Evolutionary conservation across 352 stramenopile genomes (phyloP).

Genomic region (Blastocystis sp.): DNA sequence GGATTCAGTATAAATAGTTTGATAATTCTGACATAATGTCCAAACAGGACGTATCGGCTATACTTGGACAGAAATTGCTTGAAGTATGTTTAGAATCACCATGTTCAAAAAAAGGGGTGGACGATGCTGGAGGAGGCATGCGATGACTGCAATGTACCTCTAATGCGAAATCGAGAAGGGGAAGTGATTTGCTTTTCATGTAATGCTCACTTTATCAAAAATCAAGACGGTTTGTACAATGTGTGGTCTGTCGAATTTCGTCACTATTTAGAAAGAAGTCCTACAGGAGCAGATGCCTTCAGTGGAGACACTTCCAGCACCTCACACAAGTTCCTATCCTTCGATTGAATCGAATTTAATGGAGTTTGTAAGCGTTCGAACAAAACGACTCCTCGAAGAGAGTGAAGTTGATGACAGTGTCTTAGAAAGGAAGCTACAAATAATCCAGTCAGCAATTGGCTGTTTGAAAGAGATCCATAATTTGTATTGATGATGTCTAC

Average conservation of each 20-base stretch:
- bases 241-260: not conserved
- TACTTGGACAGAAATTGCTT: slow-evolving; percentile 26
- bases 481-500: slow-evolving; percentile 29
- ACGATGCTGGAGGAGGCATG: not conserved
- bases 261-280: slow-evolving; percentile 5
- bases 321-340: not conserved
- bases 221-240: not conserved
- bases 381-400: not conserved
- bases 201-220: not conserved
- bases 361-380: not conserved
- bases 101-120: not conserved
- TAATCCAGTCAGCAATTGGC: not conserved
- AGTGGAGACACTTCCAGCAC: not conserved
- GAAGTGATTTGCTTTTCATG: slow-evolving; percentile 20
- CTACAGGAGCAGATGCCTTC: not conserved
- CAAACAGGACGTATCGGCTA: not conserved
- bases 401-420: not conserved
- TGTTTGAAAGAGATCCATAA: not conserved
- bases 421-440: not conserved
- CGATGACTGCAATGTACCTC: not conserved
- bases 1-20: not conserved
- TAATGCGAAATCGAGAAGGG: slow-evolving; percentile 17
- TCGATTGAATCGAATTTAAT: not conserved
- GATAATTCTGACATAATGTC: not conserved
- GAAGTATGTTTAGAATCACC: not conserved